phyloP scores from a whole-genome alignment of 2,329 filamentous ascomycete species.

The Colletotrichum sp. region DNA sequence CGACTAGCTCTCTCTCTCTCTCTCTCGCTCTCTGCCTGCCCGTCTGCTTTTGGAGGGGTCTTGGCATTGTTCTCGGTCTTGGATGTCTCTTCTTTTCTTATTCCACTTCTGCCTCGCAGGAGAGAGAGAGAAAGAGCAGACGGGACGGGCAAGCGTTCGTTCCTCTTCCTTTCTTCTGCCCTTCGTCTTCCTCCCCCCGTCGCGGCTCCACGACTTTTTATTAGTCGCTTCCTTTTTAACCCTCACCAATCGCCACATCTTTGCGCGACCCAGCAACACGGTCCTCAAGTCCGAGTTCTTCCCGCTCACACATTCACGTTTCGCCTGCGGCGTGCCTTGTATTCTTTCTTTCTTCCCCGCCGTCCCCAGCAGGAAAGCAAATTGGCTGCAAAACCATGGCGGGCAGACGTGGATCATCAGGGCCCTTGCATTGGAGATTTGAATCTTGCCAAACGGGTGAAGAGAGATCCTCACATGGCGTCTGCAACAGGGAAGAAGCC shows the following conservation, averaged over 20 bases:
- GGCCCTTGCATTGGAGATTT: conserved; percentile 6
- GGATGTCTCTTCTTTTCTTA: neutral
- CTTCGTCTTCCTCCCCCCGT: neutral
- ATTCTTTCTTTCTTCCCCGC: neutral
- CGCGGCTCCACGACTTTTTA: neutral
- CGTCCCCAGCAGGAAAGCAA: neutral
- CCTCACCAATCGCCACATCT: neutral
- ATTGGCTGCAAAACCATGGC: neutral
- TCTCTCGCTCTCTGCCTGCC: neutral
- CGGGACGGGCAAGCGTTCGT: neutral
- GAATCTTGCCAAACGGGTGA: neutral
- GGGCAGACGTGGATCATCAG: neutral
- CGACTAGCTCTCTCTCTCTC: neutral
- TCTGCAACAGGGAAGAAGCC: neutral
- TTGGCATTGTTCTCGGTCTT: neutral
- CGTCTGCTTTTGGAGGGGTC: neutral
- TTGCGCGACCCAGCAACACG: neutral
- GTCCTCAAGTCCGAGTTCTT: neutral
- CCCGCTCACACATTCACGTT: neutral
- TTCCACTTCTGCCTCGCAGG: neutral
- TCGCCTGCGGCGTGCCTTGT: neutral
- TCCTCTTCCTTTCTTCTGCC: conserved; percentile 4
- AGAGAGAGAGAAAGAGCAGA: neutral
- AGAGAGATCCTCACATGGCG: neutral
- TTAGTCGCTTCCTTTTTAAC: neutral